phyloP scores from a whole-genome alignment of 768 basidiomycete genomes.

The Trametopsis cervina region DNA sequence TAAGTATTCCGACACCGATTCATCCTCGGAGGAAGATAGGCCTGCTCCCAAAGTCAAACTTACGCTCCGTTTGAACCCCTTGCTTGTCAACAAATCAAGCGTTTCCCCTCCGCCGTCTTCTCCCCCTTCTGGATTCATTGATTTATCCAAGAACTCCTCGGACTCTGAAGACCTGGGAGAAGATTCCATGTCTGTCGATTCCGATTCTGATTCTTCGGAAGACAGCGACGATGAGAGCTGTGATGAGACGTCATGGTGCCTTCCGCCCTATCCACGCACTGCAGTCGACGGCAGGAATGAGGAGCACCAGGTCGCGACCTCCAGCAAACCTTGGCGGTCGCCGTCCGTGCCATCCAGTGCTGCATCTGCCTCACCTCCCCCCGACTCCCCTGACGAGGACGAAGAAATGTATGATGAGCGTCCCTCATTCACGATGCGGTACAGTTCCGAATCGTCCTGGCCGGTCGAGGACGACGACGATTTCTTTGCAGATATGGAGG shows the following conservation, averaged over 20 bases:
- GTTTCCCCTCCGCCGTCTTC: slow-evolving; percentile 18
- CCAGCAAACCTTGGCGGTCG: slow-evolving; percentile 37
- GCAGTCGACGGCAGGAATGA: neutral
- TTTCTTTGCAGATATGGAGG: slow-evolving; percentile 26
- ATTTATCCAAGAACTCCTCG: slow-evolving; percentile 35
- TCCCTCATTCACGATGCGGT: slow-evolving; percentile 15
- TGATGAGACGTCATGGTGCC: slow-evolving; percentile 14
- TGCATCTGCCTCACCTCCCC: slow-evolving; percentile 53
- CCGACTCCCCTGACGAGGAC: slow-evolving; percentile 62
- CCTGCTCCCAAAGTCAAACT: slow-evolving; percentile 62
- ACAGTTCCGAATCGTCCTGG: slow-evolving; percentile 6
- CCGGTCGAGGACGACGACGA: slow-evolving; percentile 38
- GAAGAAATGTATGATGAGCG: slow-evolving; percentile 23
- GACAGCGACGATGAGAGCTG: slow-evolving; percentile 28
- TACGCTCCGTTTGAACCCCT: slow-evolving; percentile 55
- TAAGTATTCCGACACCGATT: slow-evolving; percentile 18
- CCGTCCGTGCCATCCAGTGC: slow-evolving; percentile 50
- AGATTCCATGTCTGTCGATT: slow-evolving; percentile 33
- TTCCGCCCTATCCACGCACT: slow-evolving; percentile 15
- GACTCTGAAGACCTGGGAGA: slow-evolving; percentile 23
- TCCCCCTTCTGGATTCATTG: slow-evolving; percentile 27
- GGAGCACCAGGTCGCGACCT: neutral
- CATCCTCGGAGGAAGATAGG: slow-evolving; percentile 29
- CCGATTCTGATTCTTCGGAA: slow-evolving; percentile 34
- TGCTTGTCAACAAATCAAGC: slow-evolving; percentile 26